phyloP scores from a whole-genome alignment of 2,329 filamentous ascomycete species.

The Bipolaris bicolor region DNA sequence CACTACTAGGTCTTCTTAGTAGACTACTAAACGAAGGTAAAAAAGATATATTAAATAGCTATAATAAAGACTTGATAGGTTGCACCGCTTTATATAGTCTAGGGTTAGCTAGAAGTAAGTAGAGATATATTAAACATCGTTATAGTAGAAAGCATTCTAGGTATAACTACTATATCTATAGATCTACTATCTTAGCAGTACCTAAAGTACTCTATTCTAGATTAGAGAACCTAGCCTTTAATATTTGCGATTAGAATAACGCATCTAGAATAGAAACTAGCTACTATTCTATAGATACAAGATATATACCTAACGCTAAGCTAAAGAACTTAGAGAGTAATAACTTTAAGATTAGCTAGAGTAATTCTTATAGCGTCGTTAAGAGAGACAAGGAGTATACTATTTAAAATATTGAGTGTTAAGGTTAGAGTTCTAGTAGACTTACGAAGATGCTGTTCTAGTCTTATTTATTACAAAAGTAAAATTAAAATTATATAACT shows the following conservation, averaged over 20 bases:
- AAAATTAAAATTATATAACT: not conserved
- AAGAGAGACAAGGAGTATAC: constrained; percentile 30
- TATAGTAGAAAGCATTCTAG: constrained; percentile 3
- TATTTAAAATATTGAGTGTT: constrained; percentile 10
- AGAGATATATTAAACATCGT: constrained; percentile 5
- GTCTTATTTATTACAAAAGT: not conserved
- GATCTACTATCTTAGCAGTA: not conserved
- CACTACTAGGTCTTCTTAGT: constrained; percentile 2
- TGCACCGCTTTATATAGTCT: not conserved
- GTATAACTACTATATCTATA: constrained; percentile 3
- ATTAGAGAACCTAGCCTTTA: constrained; percentile 2
- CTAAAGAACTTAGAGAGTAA: constrained; percentile 25
- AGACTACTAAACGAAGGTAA: not conserved
- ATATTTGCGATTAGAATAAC: constrained; percentile 41
- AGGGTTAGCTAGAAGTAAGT: constrained; percentile 5
- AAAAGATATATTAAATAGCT: not conserved
- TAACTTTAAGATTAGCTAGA: constrained; percentile 51
- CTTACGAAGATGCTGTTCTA: not conserved
- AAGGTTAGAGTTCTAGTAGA: not conserved
- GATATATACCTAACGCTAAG: constrained; percentile 45
- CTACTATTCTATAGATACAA: constrained; percentile 47
- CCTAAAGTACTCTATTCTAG: not conserved
- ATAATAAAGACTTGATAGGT: not conserved
- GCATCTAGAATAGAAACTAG: constrained; percentile 52
- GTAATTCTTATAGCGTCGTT: constrained; percentile 43